Conservation (phyloP, 2,329 filamentous ascomycete genomes). For the Spiromastix sp. region DNA sequence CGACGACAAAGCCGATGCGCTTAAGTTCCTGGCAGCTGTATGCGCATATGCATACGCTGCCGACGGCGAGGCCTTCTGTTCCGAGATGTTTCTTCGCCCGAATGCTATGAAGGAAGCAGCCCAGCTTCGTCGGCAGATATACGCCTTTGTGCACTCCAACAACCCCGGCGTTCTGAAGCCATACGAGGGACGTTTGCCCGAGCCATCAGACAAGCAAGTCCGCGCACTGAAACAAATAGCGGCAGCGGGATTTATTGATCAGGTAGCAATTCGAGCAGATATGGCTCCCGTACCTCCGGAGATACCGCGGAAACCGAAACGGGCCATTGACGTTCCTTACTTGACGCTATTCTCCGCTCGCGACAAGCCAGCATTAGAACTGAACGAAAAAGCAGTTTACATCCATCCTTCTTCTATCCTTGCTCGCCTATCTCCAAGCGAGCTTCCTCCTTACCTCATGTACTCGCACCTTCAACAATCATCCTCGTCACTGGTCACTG, state of each 20-base stretch:
- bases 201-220: constrained; percentile 58
- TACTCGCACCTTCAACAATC: constrained; percentile 76
- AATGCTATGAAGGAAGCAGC: constrained; percentile 81
- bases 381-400: constrained; percentile 61
- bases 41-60: constrained; percentile 73
- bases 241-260: constrained; percentile 85
- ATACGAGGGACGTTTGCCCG: constrained; percentile 42
- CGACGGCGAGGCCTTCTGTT: constrained; percentile 60
- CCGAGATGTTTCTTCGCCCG: constrained; percentile 70
- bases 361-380: constrained; percentile 30
- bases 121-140: constrained; percentile 74
- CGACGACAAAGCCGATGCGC: constrained; percentile 74
- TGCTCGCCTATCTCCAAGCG: constrained; percentile 54
- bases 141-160: constrained; percentile 66
- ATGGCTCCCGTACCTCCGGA: constrained; percentile 64
- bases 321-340: constrained; percentile 90
- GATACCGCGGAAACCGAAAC: constrained; percentile 56
- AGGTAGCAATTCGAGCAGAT: constrained; percentile 86
- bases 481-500: constrained; percentile 42
- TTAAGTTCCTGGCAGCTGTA: constrained; percentile 82
- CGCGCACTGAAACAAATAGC: constrained; percentile 82
- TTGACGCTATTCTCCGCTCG: constrained; percentile 68
- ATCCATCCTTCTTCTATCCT: constrained; percentile 80
- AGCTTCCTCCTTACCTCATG: constrained; percentile 78
- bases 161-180: constrained; percentile 41